A percentile compares a stretch with the other conserved stretches of the same genome.
Evolutionary conservation across 2,329 filamentous ascomycete genomes (phyloP).

Genomic region (Magnaporthiopsis incrustans): DNA sequence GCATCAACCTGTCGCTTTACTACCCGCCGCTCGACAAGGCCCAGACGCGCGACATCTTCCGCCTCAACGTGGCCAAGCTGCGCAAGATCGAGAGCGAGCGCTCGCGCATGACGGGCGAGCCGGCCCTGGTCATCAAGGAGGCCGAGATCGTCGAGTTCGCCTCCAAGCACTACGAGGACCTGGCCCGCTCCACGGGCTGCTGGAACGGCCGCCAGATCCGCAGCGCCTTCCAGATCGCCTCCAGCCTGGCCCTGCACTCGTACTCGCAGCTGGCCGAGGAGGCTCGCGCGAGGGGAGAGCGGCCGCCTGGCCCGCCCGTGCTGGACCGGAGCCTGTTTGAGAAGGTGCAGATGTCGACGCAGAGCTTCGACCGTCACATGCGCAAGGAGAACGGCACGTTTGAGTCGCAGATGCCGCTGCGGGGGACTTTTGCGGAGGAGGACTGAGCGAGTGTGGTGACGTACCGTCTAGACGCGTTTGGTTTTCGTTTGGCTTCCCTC

Average conservation of each 20-base stretch:
- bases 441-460: neutral
- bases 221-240: constrained; percentile 24
- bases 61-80: constrained; percentile 13
- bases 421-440: neutral
- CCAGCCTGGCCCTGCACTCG: constrained; percentile 10
- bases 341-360: neutral
- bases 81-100: constrained; percentile 10
- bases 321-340: neutral
- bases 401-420: neutral
- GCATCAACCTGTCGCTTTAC: constrained; percentile 36
- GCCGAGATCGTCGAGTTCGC: constrained; percentile 9
- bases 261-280: neutral
- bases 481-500: too few relatives aligned
- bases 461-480: too few relatives aligned
- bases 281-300: neutral
- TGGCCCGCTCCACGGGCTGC: neutral
- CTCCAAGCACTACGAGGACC: neutral
- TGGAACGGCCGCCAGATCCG: constrained; percentile 28
- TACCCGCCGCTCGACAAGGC: constrained; percentile 20
- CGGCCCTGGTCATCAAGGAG: constrained; percentile 7
- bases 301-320: neutral
- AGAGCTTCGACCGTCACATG: neutral
- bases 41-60: constrained; percentile 14
- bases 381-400: neutral
- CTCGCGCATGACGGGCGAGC: neutral